Evolutionary conservation across 495 filamentous ascomycete species (phyloP), one percentile per base, ranked within the genome.

Genomic region (Trichoderma reesei): DNA sequence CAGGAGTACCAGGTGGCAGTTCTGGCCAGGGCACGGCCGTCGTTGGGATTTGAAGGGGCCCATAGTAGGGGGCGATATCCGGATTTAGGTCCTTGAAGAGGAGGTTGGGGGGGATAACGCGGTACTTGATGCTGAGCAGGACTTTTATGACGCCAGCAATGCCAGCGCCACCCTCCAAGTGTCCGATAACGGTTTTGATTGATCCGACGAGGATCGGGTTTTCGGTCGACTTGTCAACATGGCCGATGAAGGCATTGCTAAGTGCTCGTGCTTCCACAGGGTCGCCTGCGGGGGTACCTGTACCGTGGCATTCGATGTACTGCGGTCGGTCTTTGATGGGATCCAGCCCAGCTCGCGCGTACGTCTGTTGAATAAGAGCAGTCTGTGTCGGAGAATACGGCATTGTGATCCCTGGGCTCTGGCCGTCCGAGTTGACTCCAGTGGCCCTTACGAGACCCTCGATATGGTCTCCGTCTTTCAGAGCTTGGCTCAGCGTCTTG

Each of bases 401-500:
- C 54, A 79, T 63, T 0, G 78, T 85, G 42, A 86, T 80, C 1
- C 79, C 78, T 1, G 71, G 68, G 0, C 68, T 73, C 44, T 77
- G 73, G 38, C 82, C 81, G 65, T 85, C 82, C 16, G 80, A 68
- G 62, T 86, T 86, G 36, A 76, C 63, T 0, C 74, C 78, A 14
- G 76, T 77, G 1, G 72, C 79, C 8, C 82, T 78, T 64, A 90
- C 79, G 2, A 89, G 70, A 5, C 76, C 80, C 33, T 80, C 72
- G 41, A 88, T 81, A 1, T 78, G 74, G 63, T 82, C 76, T 3
- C 76, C 73, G 62, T 78, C 76, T n/a, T 65, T 54, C 20, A 80
- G 36, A 7, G 80, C 86, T 41, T 76, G 73, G 11, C 67, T 67
- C 1, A 87, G 72, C 11, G 68, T 72, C 67, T 89, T 90, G 1